Evolutionary conservation across 2,329 filamentous ascomycete species (phyloP).

Genomic region (Alternaria triticina): DNA sequence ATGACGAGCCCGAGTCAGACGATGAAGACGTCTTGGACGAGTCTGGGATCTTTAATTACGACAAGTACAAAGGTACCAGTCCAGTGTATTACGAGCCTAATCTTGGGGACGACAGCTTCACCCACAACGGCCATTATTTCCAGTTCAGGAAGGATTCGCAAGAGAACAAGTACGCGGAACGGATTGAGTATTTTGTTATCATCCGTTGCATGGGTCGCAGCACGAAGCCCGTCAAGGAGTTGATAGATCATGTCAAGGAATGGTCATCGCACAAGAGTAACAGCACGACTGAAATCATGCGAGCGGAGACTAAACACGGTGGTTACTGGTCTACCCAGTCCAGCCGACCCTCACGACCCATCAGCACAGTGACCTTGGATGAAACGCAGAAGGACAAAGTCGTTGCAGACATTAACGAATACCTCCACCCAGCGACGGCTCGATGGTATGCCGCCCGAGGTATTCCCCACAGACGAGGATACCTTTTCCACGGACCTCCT

Average conservation of each 20-base stretch:
- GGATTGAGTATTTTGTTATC: conserved; percentile 4
- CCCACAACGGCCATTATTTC: conserved; percentile 50
- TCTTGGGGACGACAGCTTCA: conserved; percentile 55
- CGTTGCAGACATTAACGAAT: conserved; percentile 77
- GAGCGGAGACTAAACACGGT: conserved; percentile 43
- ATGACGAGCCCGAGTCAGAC: conserved; percentile 12
- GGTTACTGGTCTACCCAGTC: conserved; percentile 51
- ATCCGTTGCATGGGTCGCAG: conserved; percentile 57
- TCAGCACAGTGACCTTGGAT: conserved; percentile 78
- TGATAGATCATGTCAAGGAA: conserved; percentile 54
- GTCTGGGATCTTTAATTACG: conserved; percentile 56
- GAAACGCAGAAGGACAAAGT: conserved; percentile 69
- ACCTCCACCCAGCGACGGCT: conserved; percentile 72
- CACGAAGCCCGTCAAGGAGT: conserved; percentile 56
- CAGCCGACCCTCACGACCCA: conserved; percentile 69
- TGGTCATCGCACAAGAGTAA: conserved; percentile 53
- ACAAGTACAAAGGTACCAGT: conserved; percentile 55
- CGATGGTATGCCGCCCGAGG: conserved; percentile 86
- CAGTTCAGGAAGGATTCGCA: conserved; percentile 43
- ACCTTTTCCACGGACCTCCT: conserved; percentile 80
- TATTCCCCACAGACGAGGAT: conserved; percentile 85
- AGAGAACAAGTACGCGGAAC: conserved; percentile 23
- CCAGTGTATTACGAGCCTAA: conserved; percentile 59
- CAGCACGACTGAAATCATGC: conserved; percentile 54
- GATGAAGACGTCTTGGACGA: conserved; percentile 20